Evolutionary conservation across 805 yeast species (phyloP).

Genomic region (Candida xiaguanensis): DNA sequence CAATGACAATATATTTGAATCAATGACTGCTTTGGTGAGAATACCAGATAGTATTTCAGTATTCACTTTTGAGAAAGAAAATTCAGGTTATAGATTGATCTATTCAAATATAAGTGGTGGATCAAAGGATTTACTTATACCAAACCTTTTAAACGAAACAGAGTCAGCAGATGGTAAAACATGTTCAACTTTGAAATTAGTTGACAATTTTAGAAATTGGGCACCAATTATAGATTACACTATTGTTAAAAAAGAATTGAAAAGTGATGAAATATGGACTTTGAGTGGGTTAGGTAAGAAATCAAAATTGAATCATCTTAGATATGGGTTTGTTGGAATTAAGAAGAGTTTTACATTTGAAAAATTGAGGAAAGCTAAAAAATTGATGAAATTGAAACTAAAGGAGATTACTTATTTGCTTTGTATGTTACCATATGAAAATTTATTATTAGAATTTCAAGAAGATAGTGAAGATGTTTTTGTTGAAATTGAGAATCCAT

Average conservation of each 20-base stretch:
- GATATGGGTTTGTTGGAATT: slow-evolving; percentile 28
- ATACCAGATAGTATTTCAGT: slow-evolving; percentile 34
- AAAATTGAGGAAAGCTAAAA: slow-evolving; percentile 26
- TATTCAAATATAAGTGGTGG: slow-evolving; percentile 42
- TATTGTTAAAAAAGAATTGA: slow-evolving; percentile 23
- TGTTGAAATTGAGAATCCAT: slow-evolving; percentile 22
- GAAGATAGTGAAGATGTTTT: slow-evolving; percentile 15
- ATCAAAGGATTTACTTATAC: slow-evolving; percentile 32
- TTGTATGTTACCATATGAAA: slow-evolving; percentile 37
- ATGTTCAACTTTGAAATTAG: slow-evolving; percentile 17
- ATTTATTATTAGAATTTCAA: slow-evolving; percentile 31
- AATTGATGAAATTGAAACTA: slow-evolving; percentile 15
- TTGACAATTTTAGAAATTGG: slow-evolving; percentile 42
- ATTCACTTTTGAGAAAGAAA: slow-evolving; percentile 22
- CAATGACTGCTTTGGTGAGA: slow-evolving; percentile 27
- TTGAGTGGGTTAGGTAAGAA: slow-evolving; percentile 34
- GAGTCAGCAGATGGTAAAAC: neutral
- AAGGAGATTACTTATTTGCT: slow-evolving; percentile 22
- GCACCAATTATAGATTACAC: slow-evolving; percentile 43
- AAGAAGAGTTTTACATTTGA: slow-evolving; percentile 24
- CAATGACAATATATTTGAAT: slow-evolving; percentile 13
- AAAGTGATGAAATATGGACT: slow-evolving; percentile 42
- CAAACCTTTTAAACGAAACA: slow-evolving; percentile 12
- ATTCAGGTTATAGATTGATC: slow-evolving; percentile 20
- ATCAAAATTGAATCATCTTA: slow-evolving; percentile 28